Evolutionary conservation across 2,329 filamentous ascomycete genomes (phyloP).

Genomic region (Pseudogymnoascus sp.): DNA sequence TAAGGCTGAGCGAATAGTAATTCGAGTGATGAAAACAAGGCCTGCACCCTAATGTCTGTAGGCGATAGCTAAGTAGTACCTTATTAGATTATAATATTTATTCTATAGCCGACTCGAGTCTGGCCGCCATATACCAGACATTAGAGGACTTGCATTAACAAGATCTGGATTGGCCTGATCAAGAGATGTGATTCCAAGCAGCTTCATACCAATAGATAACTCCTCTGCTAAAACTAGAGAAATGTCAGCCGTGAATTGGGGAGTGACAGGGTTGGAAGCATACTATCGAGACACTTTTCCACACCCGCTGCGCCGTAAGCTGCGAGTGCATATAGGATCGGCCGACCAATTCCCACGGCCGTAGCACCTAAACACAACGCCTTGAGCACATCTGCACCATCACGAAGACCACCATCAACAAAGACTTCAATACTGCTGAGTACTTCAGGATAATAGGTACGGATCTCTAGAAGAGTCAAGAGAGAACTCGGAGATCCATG

Average conservation of each 20-base stretch:
- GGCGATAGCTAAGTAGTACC: too few species aligned
- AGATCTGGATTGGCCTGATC: conserved; percentile 64
- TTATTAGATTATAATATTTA: not conserved
- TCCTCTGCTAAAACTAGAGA: conserved; percentile 32
- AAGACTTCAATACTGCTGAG: conserved; percentile 14
- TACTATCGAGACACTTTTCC: conserved; percentile 7
- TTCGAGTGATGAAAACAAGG: too few species aligned
- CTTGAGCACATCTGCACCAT: conserved; percentile 9
- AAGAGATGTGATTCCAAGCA: conserved; percentile 38
- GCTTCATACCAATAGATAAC: conserved; percentile 41
- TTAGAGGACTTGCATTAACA: conserved; percentile 47
- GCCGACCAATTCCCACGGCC: conserved; percentile 14
- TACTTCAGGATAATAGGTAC: conserved; percentile 14
- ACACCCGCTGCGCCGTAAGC: conserved; percentile 12
- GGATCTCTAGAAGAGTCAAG: conserved; percentile 10
- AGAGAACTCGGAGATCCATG: not conserved
- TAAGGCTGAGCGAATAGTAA: too few species aligned
- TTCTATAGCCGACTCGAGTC: not conserved
- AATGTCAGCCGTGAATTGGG: not conserved
- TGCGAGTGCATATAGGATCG: conserved; percentile 12
- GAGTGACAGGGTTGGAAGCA: not conserved
- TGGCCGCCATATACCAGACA: not conserved
- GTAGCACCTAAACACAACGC: too few species aligned
- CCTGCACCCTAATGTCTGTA: too few species aligned
- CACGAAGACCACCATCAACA: conserved; percentile 14